These are phyloP conservation scores for Vigna unguiculata DNA, from an alignment of 306 rosid genomes.

Conservation along the genomic window DNA sequence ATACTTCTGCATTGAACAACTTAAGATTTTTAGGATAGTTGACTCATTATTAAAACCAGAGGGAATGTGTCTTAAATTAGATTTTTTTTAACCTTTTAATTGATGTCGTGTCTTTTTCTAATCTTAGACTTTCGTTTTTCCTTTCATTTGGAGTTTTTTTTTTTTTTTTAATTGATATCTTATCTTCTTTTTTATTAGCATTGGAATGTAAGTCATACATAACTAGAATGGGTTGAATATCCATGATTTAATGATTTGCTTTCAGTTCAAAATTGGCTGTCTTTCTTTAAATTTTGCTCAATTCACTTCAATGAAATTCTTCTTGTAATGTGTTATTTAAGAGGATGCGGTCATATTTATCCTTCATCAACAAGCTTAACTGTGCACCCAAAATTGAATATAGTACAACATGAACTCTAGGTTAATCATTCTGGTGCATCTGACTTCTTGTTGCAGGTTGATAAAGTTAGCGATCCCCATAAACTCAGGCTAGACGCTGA, in stretches of 20 bases:
- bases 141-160: background rate
- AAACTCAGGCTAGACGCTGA: slow-evolving; percentile 72
- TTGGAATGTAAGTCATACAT: background rate
- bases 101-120: background rate
- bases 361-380: slow-evolving; percentile 23
- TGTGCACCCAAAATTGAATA: slow-evolving; percentile 13
- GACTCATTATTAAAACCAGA: background rate
- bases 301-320: too few species aligned
- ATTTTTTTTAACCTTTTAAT: background rate
- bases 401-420: slow-evolving; percentile 12
- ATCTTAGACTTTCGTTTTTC: background rate
- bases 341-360: slow-evolving; percentile 8
- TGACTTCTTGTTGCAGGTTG: slow-evolving; percentile 66
- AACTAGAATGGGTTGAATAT: slow-evolving; percentile 13
- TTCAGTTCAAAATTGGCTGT: slow-evolving; percentile 1
- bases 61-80: background rate
- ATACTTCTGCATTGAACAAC: background rate
- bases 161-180: background rate
- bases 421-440: slow-evolving; percentile 32
- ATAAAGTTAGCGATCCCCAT: slow-evolving; percentile 72
- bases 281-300: slow-evolving; percentile 12
- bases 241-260: slow-evolving; percentile 9
- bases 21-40: background rate
- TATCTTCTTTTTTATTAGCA: background rate
- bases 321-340: background rate